Evolutionary conservation across 805 yeast genomes (phyloP), one percentile per base, ranked within the genome.

Genomic region (Ogataea philodendri): DNA sequence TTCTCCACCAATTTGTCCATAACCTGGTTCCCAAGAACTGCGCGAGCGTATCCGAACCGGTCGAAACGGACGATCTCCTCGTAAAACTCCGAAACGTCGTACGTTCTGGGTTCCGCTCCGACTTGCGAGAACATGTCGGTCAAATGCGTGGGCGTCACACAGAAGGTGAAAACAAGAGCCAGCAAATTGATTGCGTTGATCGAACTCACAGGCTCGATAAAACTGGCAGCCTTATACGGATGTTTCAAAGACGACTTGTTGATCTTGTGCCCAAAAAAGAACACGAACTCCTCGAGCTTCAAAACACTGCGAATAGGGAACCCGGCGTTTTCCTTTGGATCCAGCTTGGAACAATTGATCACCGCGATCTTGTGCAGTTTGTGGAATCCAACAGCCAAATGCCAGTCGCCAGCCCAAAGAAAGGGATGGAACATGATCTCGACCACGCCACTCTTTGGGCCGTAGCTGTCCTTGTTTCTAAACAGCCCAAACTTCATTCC

Each of bases 391-490:
- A 60, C 39, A 1, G 62, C 63, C 13, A 61, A 36, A 41, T 61
- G 62, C 65, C 65, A 61, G 24, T 56, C 49, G 16, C 49, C 48
- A 9, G 45, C 45, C 57, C 58, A 57, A 13, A 30, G 34, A 22
- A 61, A 58, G 3, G 66, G 66, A 31, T 55, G 60, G 27, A 60
- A 49, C 7, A 51, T 37, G 15, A 58, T 26, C n/a, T 49, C 53
- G 10, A 44, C 33, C 8, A 29, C 39, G 7, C 37, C 30, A 1
- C 24, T 26, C 22, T 43, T 50, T 1, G 66, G 65, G 1, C 65
- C 65, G 39, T 42, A 59, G 26, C 49, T 41, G 6, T 40, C 38
- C 3, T 20, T 27, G 3, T 48, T 32, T 23, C 45, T 35, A 41
- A 54, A 60, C 9, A 60, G 26, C 7, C 55, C 60, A 11, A 45